Evolutionary conservation across 805 yeast genomes (phyloP), one percentile per base, ranked within the genome.

Genomic region (Cyberlindnera americana): DNA sequence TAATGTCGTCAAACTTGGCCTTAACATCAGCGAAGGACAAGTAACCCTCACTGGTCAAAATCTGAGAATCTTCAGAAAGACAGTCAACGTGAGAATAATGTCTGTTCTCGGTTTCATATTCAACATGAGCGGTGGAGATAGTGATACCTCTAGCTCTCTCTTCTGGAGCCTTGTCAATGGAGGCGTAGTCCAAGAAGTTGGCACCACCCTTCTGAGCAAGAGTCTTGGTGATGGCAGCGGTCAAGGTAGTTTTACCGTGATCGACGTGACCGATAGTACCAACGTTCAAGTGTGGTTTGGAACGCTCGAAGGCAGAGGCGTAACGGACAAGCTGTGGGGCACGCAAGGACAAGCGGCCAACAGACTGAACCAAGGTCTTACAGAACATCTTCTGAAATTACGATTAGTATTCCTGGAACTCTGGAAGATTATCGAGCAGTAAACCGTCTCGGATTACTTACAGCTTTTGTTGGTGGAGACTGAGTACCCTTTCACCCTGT

Each of bases 141-240:
- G 99, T 91, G 69, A 91, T 91, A 80, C 99, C 99, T 77, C 99
- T 88, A 43, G 95, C 97, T 73, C 96, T 85, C 76, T 93, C 98
- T 73, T 91, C 98, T 52, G 98, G 98, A 33, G 98, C 98, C 69
- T 86, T 85, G 71, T 91, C 98, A 59, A 91, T 93, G 47, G 96
- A 66, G 38, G 86, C 75, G 65, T 93, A 93, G 66, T 93, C 98
- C 71, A 89, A 75, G 77, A 93, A 91, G 58, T 71, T 73, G 51
- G 98, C 98, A 64, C 95, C 95, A 60, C 96, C 97, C 58, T 75
- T 74, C 56, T 75, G 79, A 37, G 97, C 75, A 49, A 91, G 75
- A 44, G 87, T 90, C 75, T 93, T 91, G 71, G 98, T 91, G 75
- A 91, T 90, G 59, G 98, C 98, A 52, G 98, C 99, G 46, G 99